A percentile compares a stretch with the other conserved stretches of the same genome.
Conservation (phyloP, 176 grass and related monocot genomes). For the Oryza meridionalis region DNA sequence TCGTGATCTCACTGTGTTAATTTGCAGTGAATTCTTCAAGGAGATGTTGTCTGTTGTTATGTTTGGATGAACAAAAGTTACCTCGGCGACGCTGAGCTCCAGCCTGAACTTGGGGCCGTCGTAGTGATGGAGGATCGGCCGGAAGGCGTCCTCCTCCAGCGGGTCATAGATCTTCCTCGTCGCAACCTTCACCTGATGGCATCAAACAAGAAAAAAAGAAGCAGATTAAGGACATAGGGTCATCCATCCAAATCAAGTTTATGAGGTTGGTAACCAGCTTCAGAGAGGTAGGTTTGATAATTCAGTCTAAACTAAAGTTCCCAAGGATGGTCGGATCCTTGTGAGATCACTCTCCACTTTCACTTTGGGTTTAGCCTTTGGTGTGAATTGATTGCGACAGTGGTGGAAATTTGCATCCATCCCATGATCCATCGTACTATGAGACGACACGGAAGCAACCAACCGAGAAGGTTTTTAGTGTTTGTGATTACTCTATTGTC, state of each 20-base stretch:
- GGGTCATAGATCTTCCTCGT: conserved; percentile 79
- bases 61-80: conserved; percentile 17
- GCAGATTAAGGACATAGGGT: background rate
- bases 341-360: background rate
- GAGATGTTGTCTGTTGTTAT: background rate
- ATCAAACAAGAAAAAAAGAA: background rate
- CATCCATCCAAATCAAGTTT: background rate
- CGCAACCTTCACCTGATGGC: conserved; percentile 69
- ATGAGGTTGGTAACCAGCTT: background rate
- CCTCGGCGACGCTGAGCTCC: conserved; percentile 85
- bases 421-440: background rate
- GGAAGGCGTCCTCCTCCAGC: conserved; percentile 93
- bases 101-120: conserved; percentile 98
- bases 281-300: background rate
- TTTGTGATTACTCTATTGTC: background rate
- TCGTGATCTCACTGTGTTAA: background rate
- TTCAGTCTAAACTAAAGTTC: background rate
- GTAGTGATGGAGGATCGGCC: conserved; percentile 98
- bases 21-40: background rate
- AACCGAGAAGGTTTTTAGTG: background rate
- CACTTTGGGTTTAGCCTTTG: background rate
- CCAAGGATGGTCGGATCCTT: background rate
- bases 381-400: background rate
- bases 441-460: background rate
- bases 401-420: background rate